Conservation (phyloP, 1,284 basidiomycete genomes). For the Fistulinella staudtii region DNA sequence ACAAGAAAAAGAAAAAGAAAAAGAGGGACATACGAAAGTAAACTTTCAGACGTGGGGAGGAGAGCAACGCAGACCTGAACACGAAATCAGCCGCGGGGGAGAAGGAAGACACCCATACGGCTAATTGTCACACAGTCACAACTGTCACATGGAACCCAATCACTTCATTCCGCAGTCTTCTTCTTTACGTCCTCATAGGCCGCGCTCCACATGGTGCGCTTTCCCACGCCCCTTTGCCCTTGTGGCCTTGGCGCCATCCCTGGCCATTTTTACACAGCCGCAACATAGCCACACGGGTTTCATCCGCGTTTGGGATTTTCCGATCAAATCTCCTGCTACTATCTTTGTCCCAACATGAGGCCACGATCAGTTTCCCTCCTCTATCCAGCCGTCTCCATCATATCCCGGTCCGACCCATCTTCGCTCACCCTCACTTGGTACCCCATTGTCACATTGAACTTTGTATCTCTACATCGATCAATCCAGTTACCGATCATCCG, state of each 20-base stretch:
- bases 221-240: background rate
- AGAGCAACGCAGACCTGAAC: constrained; percentile 24
- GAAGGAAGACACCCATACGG: background rate
- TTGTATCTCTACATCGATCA: no score
- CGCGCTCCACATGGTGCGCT: background rate
- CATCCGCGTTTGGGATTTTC: no score
- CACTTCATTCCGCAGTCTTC: background rate
- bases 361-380: no score
- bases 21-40: constrained; percentile 23
- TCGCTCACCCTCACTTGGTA: no score
- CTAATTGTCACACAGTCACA: background rate
- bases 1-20: background rate
- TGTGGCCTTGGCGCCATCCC: no score
- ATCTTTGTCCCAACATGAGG: no score
- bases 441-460: no score
- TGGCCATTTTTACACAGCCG: no score
- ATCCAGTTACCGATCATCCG: no score
- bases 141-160: background rate
- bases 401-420: no score
- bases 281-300: background rate
- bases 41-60: constrained; percentile 26
- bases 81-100: background rate
- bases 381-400: no score
- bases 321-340: no score
- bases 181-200: background rate